Base-by-base conservation (phyloP, 768 basidiomycete genomes). In the Ramaria rubella region DNA sequence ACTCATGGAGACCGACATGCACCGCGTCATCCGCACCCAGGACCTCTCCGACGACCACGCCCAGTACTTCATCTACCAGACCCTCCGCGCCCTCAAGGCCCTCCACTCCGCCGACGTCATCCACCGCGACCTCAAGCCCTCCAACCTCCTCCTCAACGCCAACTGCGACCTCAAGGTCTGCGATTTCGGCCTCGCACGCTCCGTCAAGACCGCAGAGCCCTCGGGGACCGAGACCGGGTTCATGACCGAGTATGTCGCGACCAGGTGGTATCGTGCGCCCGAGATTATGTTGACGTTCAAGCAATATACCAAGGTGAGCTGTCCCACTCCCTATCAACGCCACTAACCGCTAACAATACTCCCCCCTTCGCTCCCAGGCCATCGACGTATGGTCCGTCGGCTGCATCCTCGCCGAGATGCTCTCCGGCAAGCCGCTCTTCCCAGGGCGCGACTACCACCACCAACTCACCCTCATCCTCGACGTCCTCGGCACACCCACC, bases 241-340 rank as follows among this genome's bases (percentile, higher is more conserved):
- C 63, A 85, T 90, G 81, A 90, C 87, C 7, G 91, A 95, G 81
- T 97, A 98, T 63, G 94, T 97, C 23, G 94, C 94, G 1, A 97
- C 95, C 14, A 78, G 94, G 80, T 97, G 95, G 95, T 98, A 97
- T 68, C 84, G 95, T 29, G 95, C 95, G 0, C 95, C 95, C 0
- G 95, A 97, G 69, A 90, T 98, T 59, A 97, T 98, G 95, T 79
- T 98, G 33, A 95, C 92, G 0, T 97, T 96, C 76, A 93, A 94
- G 66, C 86, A 94, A 74, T 97, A 97, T 68, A 94, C 92, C 33
- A 42, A 42, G 40, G 40, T 42, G 11, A 42, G 40, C 7, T 14
- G 36, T 19, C 24, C 38, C 26, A 19, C 11, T 7, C 8, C 2
- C 8, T 42, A 19, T 42, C n/a, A n/a, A n/a, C n/a, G n/a, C n/a